Base-by-base conservation (phyloP, 805 yeast genomes). In the Wickerhamiella occidentalis region DNA sequence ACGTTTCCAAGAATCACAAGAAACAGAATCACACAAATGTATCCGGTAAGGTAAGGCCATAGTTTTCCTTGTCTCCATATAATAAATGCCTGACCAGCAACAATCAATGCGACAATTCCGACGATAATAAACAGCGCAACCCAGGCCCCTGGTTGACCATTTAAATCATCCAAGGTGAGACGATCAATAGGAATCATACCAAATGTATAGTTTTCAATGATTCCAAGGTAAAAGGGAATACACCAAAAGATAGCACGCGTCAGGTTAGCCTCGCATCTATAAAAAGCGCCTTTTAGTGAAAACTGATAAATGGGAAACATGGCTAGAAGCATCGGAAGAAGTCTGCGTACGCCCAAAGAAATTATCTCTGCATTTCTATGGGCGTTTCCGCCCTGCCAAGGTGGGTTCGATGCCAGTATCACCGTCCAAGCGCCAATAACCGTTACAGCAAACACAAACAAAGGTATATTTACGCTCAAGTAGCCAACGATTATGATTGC, bases 101-200 rank as follows among this genome's bases (percentile, higher is more conserved):
- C 81, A 57, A 88, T 79, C 0, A 66, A 50, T 0, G 69, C n/a
- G 3, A 85, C 72, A 1, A 72, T 54, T 2, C 65, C 49, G 0
- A 75, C 64, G 0, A 88, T 73, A 0, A 73, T 61, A 0, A 73
- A 51, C 0, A 85, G 77, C 0, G 95, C 82, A 0, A 76, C 49
- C 35, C 82, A 60, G 0, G 94, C 85, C 0, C 95, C 95, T 0
- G 90, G 80, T 64, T 82, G 88, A 23, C 75, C 74, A 54, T 72
- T 76, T 25, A 90, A 67, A 61, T 90, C 97, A 9, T 69, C 66
- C 2, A 77, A 57, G 0, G 90, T 84, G 40, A 90, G 68, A 49
- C 98, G 70, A 61, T 90, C 97, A 9, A 88, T 80, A 0, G 96
- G 95, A 9, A 90, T 65, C 52, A 88, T 68, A 60, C 87, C 97